Conservation (phyloP, 257 asterid species). For the Solanum gracilifrons region DNA sequence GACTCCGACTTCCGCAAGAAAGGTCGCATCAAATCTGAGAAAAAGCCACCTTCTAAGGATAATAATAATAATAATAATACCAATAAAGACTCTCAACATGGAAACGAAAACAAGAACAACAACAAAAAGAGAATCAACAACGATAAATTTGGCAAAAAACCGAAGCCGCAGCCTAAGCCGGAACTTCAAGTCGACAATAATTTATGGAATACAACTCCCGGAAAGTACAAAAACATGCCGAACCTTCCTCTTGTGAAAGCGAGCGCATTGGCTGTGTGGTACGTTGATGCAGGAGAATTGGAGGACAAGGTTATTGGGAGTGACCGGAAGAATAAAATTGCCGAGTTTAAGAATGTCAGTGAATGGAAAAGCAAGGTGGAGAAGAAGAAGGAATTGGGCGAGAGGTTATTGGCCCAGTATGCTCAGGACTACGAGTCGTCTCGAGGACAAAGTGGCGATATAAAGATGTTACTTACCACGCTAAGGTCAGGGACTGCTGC, state of each 20-base stretch:
- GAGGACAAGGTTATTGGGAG: constrained; percentile 62
- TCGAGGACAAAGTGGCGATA: constrained; percentile 74
- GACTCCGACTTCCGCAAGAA: constrained; percentile 82
- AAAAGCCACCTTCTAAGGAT: not conserved
- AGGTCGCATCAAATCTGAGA: constrained; percentile 28
- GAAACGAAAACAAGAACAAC: not conserved
- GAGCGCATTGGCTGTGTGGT: constrained; percentile 46
- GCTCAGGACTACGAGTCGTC: constrained; percentile 60
- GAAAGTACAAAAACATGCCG: constrained; percentile 47
- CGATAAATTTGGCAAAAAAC: constrained; percentile 1
- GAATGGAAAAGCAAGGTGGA: constrained; percentile 76
- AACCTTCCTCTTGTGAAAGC: constrained; percentile 73
- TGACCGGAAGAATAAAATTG: constrained; percentile 20
- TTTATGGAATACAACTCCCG: not conserved
- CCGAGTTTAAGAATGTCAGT: constrained; percentile 32
- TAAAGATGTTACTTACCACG: constrained; percentile 76
- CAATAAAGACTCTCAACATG: not conserved
- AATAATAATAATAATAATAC: not conserved
- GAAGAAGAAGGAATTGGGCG: constrained; percentile 72
- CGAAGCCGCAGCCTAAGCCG: constrained; percentile 3
- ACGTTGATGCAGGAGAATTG: constrained; percentile 52
- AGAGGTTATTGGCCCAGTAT: constrained; percentile 69
- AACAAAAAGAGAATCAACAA: not conserved
- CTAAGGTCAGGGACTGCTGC: constrained; percentile 96
- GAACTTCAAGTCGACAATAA: not conserved